These are phyloP conservation scores for Alternaria burnsii DNA, from an alignment of 2,329 filamentous ascomycete genomes.

Conservation along the genomic window DNA sequence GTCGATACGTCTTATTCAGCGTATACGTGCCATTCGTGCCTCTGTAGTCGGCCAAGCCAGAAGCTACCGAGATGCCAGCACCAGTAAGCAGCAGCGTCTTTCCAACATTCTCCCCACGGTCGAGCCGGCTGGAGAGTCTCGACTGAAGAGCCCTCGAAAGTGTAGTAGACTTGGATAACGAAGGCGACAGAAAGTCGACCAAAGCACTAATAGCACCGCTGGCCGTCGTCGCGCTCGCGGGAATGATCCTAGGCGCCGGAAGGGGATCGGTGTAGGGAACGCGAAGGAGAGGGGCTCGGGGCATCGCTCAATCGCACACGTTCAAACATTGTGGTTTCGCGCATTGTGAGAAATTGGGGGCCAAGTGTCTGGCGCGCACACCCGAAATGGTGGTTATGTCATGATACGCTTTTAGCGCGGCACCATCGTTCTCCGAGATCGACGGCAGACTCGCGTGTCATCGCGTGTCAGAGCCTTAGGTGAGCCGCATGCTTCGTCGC, in stretches of 20 bases:
- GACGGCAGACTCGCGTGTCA: not conserved
- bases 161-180: constrained; percentile 25
- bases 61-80: constrained; percentile 91
- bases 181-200: constrained; percentile 73
- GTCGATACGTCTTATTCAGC: constrained; percentile 86
- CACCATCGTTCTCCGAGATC: not conserved
- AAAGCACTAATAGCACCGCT: constrained; percentile 80
- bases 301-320: constrained; percentile 54
- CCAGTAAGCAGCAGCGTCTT: constrained; percentile 76
- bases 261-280: constrained; percentile 91
- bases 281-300: constrained; percentile 69
- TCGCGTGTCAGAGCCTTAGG: constrained; percentile 58
- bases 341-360: constrained; percentile 5
- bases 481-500: constrained; percentile 16
- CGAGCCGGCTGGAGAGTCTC: constrained; percentile 10
- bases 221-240: constrained; percentile 73
- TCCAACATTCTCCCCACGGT: constrained; percentile 48
- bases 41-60: constrained; percentile 90
- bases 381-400: constrained; percentile 18
- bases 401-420: constrained; percentile 20
- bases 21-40: constrained; percentile 91
- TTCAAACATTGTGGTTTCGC: constrained; percentile 19
- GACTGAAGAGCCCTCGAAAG: constrained; percentile 9
- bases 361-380: not conserved
- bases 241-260: constrained; percentile 77